phyloP scores from a whole-genome alignment of 768 basidiomycete species.

The Podaxis pistillaris region DNA sequence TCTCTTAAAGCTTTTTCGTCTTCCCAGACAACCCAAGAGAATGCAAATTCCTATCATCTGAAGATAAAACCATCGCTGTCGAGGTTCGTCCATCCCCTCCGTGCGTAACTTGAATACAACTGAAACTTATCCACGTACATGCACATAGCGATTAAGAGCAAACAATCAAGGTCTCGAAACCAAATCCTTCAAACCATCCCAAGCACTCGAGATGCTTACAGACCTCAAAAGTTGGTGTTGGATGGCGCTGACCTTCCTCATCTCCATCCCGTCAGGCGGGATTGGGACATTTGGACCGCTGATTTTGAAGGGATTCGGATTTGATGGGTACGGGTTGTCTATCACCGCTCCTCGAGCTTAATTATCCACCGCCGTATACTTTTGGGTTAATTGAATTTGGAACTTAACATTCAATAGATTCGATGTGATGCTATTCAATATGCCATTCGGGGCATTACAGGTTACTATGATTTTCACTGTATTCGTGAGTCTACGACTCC shows the following conservation, averaged over 20 bases:
- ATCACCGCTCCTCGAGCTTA: too few relatives aligned
- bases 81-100: conserved; percentile 21
- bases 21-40: conserved; percentile 33
- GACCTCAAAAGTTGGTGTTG: conserved; percentile 36
- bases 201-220: conserved; percentile 30
- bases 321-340: conserved; percentile 23
- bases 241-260: conserved; percentile 25
- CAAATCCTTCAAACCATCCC: conserved; percentile 29
- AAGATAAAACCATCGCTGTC: conserved; percentile 31
- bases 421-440: conserved; percentile 29
- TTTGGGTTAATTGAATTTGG: background rate
- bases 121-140: background rate
- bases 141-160: conserved; percentile 28
- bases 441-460: conserved; percentile 30
- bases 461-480: conserved; percentile 24
- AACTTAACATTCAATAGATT: conserved; percentile 19
- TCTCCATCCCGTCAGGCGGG: conserved; percentile 25
- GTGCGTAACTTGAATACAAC: background rate
- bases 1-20: conserved; percentile 24
- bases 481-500: conserved; percentile 22
- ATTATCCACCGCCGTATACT: too few relatives aligned
- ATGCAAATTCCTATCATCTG: conserved; percentile 27
- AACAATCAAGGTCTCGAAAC: conserved; percentile 35
- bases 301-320: conserved; percentile 32
- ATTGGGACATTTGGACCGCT: conserved; percentile 29